phyloP scores from a whole-genome alignment of 1,139 yeast species.

The Blastobotrys proliferans region DNA sequence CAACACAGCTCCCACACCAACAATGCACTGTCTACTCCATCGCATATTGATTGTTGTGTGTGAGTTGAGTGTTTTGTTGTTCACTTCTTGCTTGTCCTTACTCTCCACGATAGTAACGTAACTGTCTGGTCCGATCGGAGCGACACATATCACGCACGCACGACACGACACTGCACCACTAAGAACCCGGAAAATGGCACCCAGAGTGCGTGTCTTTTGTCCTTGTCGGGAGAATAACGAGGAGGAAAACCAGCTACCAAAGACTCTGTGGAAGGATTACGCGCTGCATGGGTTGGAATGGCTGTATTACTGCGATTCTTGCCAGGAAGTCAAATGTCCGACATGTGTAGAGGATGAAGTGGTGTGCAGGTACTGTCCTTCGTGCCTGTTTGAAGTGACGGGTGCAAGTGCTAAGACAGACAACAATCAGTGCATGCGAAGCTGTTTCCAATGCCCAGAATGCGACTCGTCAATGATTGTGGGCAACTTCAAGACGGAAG shows the following conservation, averaged over 20 bases:
- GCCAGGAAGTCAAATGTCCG: slow-evolving; percentile 26
- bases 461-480: slow-evolving; percentile 20
- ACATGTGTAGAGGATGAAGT: slow-evolving; percentile 29
- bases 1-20: too few relatives aligned
- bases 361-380: slow-evolving; percentile 28
- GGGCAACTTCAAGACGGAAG: slow-evolving; percentile 6
- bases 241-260: slow-evolving; percentile 7
- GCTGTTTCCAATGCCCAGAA: slow-evolving; percentile 29
- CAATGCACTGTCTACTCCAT: too few relatives aligned
- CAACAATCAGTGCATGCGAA: slow-evolving; percentile 27
- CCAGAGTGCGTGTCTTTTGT: slow-evolving; percentile 11
- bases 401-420: slow-evolving; percentile 23
- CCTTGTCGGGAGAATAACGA: slow-evolving; percentile 13
- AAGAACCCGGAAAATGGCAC: neutral
- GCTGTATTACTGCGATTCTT: slow-evolving; percentile 29
- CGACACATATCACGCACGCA: too few relatives aligned
- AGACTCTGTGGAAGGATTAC: slow-evolving; percentile 14
- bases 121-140: too few relatives aligned
- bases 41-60: too few relatives aligned
- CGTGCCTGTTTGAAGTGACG: slow-evolving; percentile 29
- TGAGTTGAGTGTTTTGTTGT: too few relatives aligned
- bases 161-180: neutral
- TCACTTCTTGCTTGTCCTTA: too few relatives aligned
- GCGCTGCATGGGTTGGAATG: slow-evolving; percentile 20
- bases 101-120: too few relatives aligned